These are phyloP conservation scores for Coemansia sp. DNA, from an alignment of 192 early-diverging fungal species.

Conservation along the genomic window DNA sequence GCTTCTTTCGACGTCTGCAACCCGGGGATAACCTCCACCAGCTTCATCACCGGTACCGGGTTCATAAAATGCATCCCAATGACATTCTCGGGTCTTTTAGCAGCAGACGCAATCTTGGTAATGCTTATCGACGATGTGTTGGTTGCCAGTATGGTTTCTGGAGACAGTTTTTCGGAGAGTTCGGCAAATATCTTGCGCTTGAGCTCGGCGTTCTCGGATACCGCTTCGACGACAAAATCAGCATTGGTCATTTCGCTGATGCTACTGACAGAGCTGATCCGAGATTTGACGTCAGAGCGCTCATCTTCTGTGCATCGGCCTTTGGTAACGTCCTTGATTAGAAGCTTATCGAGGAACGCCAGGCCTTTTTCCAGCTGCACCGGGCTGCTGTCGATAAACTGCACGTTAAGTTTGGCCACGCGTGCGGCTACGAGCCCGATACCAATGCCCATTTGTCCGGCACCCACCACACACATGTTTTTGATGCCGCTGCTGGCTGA, in stretches of 20 bases:
- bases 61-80: conserved; percentile 99
- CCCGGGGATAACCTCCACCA: conserved; percentile 96
- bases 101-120: conserved; percentile 96
- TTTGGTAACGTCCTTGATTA: conserved; percentile 89
- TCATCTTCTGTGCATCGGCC: conserved; percentile 82
- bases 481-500: conserved; percentile 28
- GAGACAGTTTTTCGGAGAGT: conserved; percentile 67
- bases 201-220: conserved; percentile 80
- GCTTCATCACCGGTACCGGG: conserved; percentile 93
- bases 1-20: conserved; percentile 77
- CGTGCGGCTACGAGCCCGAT: conserved; percentile 91
- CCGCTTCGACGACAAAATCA: conserved; percentile 94
- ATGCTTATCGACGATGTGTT: conserved; percentile 98
- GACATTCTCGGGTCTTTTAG: conserved; percentile 61
- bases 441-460: conserved; percentile 94
- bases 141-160: conserved; percentile 83
- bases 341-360: conserved; percentile 76
- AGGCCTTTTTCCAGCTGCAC: conserved; percentile 79
- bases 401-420: conserved; percentile 74
- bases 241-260: conserved; percentile 65
- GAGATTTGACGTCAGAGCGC: conserved; percentile 60
- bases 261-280: conserved; percentile 63
- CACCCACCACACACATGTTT: conserved; percentile 82
- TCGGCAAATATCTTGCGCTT: conserved; percentile 82
- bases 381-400: conserved; percentile 79